Evolutionary conservation across 2,329 filamentous ascomycete species (phyloP), one percentile per base, ranked within the genome.

Genomic region (Stagonosporopsis rhizophila): DNA sequence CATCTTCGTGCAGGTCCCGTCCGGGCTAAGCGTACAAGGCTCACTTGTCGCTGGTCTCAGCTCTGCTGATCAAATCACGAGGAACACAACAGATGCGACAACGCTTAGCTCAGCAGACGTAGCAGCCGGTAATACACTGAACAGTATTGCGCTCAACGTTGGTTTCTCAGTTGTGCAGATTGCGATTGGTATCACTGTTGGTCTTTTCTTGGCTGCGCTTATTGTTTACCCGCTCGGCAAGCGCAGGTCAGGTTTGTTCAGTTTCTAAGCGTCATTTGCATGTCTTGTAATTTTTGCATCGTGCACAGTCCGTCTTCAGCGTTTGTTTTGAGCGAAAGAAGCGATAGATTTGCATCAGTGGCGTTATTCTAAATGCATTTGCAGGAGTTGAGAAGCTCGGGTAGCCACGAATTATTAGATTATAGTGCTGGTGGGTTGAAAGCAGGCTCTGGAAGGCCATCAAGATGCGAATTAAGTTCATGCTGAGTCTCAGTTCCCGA

Each of bases 1-100:
- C 5, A 96, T 96, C 61, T 96, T 96, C 60, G 84, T 87, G 2
- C 83, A 87, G 56, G 85, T 88, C 0, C 85, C 85, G 0, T 83
- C 80, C 2, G 85, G 85, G 1, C 75, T 88, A 2, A 83, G 85
- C 2, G 85, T 86, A 1, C 81, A 79, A 48, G 85, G 85, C 1
- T 82, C 79, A 14, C 69, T 88, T 17, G 80, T 88, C 1, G 78
- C 80, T 0, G 85, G 85, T 14, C 78, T 88, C 40, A 80, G 80
- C 9, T 82, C 80, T 1, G 85, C 85, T 0, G 80, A 87, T 59
- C 80, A 85, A 61, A 83, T 86, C 60, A 80, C 77, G 6, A 68
- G 73, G 8, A 80, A 78, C 56, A 78, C 78, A 0, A 83, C 81
- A 22, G 76, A 79, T 2, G 63, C 68, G n/a, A 79, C 78, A 19